Base-by-base conservation (phyloP, 2,329 filamentous ascomycete genomes). In the Aspergillus vadensis region DNA sequence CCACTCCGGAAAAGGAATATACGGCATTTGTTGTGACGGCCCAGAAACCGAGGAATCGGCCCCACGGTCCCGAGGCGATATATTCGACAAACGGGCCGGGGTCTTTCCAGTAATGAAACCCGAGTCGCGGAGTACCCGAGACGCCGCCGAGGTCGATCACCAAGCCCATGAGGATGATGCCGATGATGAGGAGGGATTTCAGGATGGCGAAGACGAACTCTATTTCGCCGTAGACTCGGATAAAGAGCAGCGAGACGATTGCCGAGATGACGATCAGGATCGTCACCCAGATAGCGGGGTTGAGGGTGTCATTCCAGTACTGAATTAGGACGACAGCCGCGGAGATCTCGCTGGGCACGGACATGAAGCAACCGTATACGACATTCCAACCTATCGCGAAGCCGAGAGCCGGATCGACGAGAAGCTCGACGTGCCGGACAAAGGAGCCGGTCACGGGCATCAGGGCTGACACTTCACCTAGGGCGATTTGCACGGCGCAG, bases 21-120 rank as follows among this genome's bases (percentile, higher is more conserved):
- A 74, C 70, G 3, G 76, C 74, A 43, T 74, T 75, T 44, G 74
- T 69, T 66, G 85, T 80, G 54, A 79, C 80, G 30, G 73, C 75
- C 76, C 80, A 88, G 64, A 85, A 85, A 15, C 84, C 85, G 4
- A 91, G 79, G 69, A 91, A 91, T 14, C 81, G 79, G 14, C 88
- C 88, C 77, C 81, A 85, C 4, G 70, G 66, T 0, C 85, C 86
- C 0, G 76, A 78, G 2, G 81, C 80, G n/a, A 90, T 83, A 69
- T 88, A 85, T 67, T 88, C 84, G 36, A 88, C 86, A 66, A 90
- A 88, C 0, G 88, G 86, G 1, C 87, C 88, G 0, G 89, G 89
- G 32, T 86, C 74, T 21, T 76, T 83, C 90, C 89, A 92, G 74
- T 90, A 91, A 41, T 80, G 75, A 72, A 91, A 91, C 2, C 89